A percentile compares a stretch with the other conserved stretches of the same genome.
phyloP scores from a whole-genome alignment of 1,284 basidiomycete species.

The Heimioporus punctisporus region DNA sequence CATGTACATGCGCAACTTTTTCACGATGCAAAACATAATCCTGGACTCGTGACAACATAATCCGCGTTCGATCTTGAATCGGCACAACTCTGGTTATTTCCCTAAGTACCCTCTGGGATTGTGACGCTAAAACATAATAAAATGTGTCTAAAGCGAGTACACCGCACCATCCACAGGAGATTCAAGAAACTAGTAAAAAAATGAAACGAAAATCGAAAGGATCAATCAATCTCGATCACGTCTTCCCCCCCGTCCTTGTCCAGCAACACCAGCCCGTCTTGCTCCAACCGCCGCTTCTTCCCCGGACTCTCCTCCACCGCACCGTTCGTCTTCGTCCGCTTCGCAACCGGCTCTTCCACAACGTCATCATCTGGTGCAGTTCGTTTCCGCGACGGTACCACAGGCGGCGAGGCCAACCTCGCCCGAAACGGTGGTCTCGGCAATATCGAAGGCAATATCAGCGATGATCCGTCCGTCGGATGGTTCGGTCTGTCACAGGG shows the following conservation, averaged over 20 bases:
- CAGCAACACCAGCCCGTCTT: conserved; percentile 71
- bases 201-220: too few species aligned
- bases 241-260: conserved; percentile 59
- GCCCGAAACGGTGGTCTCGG: conserved; percentile 54
- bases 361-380: conserved; percentile 51
- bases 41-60: too few species aligned
- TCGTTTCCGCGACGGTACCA: conserved; percentile 53
- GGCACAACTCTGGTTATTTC: too few species aligned
- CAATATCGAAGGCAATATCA: conserved; percentile 64
- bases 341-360: conserved; percentile 53
- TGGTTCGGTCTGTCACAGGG: conserved; percentile 48
- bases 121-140: too few species aligned
- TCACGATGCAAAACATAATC: too few species aligned
- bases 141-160: too few species aligned
- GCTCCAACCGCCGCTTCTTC: conserved; percentile 65
- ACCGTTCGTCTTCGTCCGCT: conserved; percentile 44
- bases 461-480: conserved; percentile 45
- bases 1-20: too few species aligned
- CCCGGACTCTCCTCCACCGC: conserved; percentile 47
- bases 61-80: too few species aligned
- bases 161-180: too few species aligned
- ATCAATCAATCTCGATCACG: conserved; percentile 57
- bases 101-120: too few species aligned
- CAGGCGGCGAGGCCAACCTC: conserved; percentile 38
- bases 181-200: too few species aligned